These are phyloP conservation scores for Mychonastes homosphaera DNA, from an alignment of 139 green algal species.

Conservation along the genomic window DNA sequence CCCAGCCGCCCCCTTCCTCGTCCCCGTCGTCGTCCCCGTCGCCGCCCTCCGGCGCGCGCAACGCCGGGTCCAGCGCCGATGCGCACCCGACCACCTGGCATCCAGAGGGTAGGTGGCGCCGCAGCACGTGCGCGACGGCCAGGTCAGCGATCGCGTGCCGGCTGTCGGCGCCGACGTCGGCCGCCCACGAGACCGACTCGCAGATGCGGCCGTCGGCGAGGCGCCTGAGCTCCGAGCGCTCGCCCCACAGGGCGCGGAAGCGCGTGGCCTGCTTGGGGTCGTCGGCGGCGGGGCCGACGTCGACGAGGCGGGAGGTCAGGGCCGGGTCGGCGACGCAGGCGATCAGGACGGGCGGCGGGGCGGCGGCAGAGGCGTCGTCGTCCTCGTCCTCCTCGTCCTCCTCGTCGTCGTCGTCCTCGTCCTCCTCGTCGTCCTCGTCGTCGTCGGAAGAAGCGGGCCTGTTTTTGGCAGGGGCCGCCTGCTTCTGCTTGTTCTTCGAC, in stretches of 20 bases:
- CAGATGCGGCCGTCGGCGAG: conserved; percentile 61
- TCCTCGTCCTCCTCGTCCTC: not conserved
- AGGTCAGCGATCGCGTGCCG: conserved; percentile 46
- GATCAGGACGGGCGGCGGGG: conserved; percentile 1
- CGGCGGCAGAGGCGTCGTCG: not conserved
- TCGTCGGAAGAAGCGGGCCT: not conserved
- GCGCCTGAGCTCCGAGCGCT: conserved; percentile 50
- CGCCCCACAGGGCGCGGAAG: conserved; percentile 70
- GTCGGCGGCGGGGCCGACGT: conserved; percentile 60
- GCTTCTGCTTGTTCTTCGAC: not conserved
- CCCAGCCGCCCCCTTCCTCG: no score
- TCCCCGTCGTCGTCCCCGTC: no score
- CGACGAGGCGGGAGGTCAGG: conserved; percentile 37
- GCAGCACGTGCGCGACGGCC: conserved; percentile 33
- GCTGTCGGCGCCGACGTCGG: conserved; percentile 17
- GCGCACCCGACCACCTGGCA: not conserved
- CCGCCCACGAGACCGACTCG: conserved; percentile 70
- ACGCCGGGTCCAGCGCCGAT: not conserved
- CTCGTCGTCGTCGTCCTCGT: conserved; percentile 3
- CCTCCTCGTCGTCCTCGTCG: not conserved
- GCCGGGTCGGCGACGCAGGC: conserved; percentile 31
- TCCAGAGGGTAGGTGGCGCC: conserved; percentile 42
- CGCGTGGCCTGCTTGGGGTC: conserved; percentile 27
- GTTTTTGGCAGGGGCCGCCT: not conserved
- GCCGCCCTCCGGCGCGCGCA: not conserved